These are phyloP conservation scores for Herpotrichia juniperi DNA, from an alignment of 2,329 filamentous ascomycete species.

Conservation along the genomic window DNA sequence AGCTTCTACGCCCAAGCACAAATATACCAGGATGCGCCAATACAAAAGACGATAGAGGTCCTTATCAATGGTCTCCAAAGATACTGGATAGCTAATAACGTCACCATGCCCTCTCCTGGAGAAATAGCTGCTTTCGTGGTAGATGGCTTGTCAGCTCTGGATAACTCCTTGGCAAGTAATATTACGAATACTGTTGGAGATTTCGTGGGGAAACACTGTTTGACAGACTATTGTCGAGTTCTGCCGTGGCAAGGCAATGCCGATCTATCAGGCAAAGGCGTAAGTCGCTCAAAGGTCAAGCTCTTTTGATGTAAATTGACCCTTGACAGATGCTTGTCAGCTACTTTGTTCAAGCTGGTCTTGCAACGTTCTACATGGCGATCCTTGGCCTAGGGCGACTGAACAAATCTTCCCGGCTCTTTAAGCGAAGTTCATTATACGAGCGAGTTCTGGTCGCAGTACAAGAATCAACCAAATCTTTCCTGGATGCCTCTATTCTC, in stretches of 20 bases:
- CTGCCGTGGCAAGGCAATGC: slow-evolving; percentile 11
- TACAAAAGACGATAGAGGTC: not conserved
- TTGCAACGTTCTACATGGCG: slow-evolving; percentile 6
- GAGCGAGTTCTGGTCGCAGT: slow-evolving; percentile 1
- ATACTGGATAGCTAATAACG: not conserved
- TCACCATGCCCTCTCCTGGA: not conserved
- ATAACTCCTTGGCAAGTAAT: not conserved
- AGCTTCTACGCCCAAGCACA: not conserved
- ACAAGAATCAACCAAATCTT: slow-evolving; percentile 5
- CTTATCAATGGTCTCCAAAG: not conserved
- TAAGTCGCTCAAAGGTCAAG: not conserved
- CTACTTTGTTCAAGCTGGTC: slow-evolving; percentile 5
- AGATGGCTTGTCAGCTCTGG: not conserved
- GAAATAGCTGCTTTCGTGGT: not conserved
- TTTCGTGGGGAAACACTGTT: not conserved
- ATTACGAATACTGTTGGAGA: not conserved
- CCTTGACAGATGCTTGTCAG: slow-evolving; percentile 12
- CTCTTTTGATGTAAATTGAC: not conserved
- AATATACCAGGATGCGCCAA: not conserved
- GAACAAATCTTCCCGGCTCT: not conserved
- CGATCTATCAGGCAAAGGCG: slow-evolving; percentile 12
- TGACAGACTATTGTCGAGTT: slow-evolving; percentile 1
- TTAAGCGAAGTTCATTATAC: slow-evolving; percentile 1
- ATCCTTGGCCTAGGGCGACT: not conserved
- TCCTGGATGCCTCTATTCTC: slow-evolving; percentile 11